These are phyloP conservation scores for Aspergillus alliaceus DNA, from an alignment of 2,329 filamentous ascomycete species.

Conservation along the genomic window DNA sequence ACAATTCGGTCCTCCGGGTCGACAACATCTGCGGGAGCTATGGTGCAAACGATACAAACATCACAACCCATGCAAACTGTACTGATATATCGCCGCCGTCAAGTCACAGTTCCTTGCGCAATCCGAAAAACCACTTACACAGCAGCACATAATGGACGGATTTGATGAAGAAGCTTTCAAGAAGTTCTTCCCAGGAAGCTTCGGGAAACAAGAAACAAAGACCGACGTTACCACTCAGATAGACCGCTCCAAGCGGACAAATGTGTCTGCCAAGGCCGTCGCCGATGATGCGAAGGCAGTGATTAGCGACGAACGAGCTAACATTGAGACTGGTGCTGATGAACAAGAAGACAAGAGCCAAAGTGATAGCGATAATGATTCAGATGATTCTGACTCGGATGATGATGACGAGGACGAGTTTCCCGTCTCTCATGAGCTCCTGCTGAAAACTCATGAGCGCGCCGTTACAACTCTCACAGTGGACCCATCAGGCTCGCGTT, in stretches of 20 bases:
- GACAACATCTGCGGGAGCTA: too few species aligned
- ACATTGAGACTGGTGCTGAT: constrained; percentile 17
- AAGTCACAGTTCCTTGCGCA: not conserved
- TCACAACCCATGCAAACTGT: constrained; percentile 23
- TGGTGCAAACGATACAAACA: constrained; percentile 11
- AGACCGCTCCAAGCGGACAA: constrained; percentile 68
- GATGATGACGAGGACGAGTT: constrained; percentile 72
- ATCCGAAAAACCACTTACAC: not conserved
- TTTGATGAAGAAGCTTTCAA: constrained; percentile 49
- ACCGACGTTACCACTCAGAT: constrained; percentile 79
- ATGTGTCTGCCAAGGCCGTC: constrained; percentile 37
- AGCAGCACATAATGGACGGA: constrained; percentile 35
- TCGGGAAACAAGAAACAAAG: constrained; percentile 77
- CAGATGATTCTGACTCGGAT: constrained; percentile 64
- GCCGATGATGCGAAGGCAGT: constrained; percentile 26
- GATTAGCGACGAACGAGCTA: constrained; percentile 22
- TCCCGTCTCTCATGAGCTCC: constrained; percentile 87
- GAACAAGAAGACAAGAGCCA: constrained; percentile 45
- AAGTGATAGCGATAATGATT: constrained; percentile 53
- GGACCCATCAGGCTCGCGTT: constrained; percentile 78
- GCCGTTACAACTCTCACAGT: constrained; percentile 81
- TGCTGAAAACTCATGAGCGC: constrained; percentile 88
- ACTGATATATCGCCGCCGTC: constrained; percentile 20
- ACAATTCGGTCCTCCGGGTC: too few species aligned
- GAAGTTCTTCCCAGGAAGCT: constrained; percentile 73